Base-by-base conservation (phyloP, 345 rosid genomes). In the Euphorbia peplus region DNA sequence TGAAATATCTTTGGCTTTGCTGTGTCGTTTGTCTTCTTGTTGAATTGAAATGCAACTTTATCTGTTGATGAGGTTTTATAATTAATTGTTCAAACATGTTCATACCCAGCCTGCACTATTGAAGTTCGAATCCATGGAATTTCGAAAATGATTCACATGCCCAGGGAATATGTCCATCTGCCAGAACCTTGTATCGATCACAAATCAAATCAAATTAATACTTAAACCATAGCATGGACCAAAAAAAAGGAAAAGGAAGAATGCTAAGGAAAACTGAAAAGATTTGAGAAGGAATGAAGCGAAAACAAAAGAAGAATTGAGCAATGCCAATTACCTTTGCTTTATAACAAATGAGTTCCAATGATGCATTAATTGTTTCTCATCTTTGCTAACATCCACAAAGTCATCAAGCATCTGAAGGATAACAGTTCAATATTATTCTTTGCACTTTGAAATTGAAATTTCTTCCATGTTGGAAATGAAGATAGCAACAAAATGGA, bases 311-410 rank as follows among this genome's bases (percentile, higher is more conserved):
- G 13, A 22, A 28, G 32, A 63, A 21, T 5, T 54, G 22, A 24
- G 58, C 28, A 4, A 53, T 21, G 24, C 25, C 25, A 30, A 37
- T 70, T 80, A 91, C 99, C 98, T 85, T 73, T 95, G 99, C 79
- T 90, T 91, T 71, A 98, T 85, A 73, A 88, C 90, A 71, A 95
- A 90, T 10, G 99, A 95, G 82, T 91, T 95, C 99, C 99, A 95
- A 74, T 90, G 70, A 80, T 95, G 97, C 99, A 95, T 95, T 75
- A 95, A 83, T 75, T 80, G 96, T 80, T 91, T 95, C 86, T 95
- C 98, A 70, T 90, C 90, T 75, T 85, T 87, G 70, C 96, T 95
- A 68, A 95, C 99, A 78, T 95, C 99, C 60, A 91, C 97, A 46
- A 95, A 91, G 81, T 95, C 99, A 78, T 91, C 99, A 29, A 95